phyloP scores from a whole-genome alignment of 352 stramenopile species.

The Phytophthora hibernalis region DNA sequence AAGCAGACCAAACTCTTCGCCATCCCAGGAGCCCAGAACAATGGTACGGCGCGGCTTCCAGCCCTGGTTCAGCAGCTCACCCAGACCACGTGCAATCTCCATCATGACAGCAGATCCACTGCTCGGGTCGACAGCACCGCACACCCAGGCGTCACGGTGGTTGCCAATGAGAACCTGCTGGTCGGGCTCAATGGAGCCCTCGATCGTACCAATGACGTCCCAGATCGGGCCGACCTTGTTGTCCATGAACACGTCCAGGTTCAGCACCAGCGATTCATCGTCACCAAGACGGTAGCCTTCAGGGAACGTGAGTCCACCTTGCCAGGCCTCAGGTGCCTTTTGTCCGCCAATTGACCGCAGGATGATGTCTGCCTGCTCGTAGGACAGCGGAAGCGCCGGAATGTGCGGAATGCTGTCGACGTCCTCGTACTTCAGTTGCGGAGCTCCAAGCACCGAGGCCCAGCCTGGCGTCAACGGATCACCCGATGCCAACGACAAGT shows the following conservation, averaged over 20 bases:
- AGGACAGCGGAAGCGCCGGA: slow-evolving; percentile 65
- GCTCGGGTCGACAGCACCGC: slow-evolving; percentile 74
- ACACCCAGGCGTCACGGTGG: slow-evolving; percentile 85
- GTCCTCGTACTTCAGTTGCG: slow-evolving; percentile 43
- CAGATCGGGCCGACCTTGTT: slow-evolving; percentile 69
- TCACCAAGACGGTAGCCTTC: slow-evolving; percentile 70
- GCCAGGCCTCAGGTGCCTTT: slow-evolving; percentile 51
- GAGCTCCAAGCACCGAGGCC: slow-evolving; percentile 43
- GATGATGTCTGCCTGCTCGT: slow-evolving; percentile 70
- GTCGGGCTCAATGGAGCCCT: slow-evolving; percentile 48
- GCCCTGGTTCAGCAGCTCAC: slow-evolving; percentile 52
- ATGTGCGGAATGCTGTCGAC: slow-evolving; percentile 60
- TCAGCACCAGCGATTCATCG: slow-evolving; percentile 38
- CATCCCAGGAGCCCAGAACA: slow-evolving; percentile 74
- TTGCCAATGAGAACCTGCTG: slow-evolving; percentile 72
- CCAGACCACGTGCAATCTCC: slow-evolving; percentile 73
- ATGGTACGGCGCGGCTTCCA: slow-evolving; percentile 76
- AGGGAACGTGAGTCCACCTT: slow-evolving; percentile 53
- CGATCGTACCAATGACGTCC: slow-evolving; percentile 64
- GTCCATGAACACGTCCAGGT: slow-evolving; percentile 59
- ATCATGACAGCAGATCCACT: slow-evolving; percentile 64
- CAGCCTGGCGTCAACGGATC: slow-evolving; percentile 67
- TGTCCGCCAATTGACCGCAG: slow-evolving; percentile 58
- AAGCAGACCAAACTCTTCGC: slow-evolving; percentile 79
- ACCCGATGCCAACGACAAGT: slow-evolving; percentile 62